Conservation (phyloP, 2,329 filamentous ascomycete species). For the Elsinoe batatas region DNA sequence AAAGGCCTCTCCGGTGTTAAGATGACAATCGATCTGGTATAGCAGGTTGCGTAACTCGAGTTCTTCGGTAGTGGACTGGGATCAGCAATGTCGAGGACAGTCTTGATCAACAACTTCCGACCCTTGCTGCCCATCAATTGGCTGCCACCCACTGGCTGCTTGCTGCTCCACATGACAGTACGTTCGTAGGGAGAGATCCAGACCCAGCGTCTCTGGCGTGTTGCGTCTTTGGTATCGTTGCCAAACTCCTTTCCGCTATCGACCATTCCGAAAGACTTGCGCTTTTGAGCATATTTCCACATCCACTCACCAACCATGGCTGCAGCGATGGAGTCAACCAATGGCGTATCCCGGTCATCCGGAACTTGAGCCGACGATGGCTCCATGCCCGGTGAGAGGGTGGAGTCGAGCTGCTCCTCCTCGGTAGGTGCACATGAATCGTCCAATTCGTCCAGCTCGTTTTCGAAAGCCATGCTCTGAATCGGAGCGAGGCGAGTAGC, state of each 20-base stretch:
- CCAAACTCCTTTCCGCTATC: conserved; percentile 46
- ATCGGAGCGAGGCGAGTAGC: conserved; percentile 17
- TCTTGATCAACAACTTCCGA: conserved; percentile 87
- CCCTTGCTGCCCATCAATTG: conserved; percentile 90
- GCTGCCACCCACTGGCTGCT: conserved; percentile 80
- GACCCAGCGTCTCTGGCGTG: conserved; percentile 89
- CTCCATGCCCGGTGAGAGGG: not conserved
- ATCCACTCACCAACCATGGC: conserved; percentile 99
- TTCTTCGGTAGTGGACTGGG: conserved; percentile 77
- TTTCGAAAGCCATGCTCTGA: conserved; percentile 2
- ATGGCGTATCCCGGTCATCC: conserved; percentile 41
- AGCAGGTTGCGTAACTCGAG: conserved; percentile 39
- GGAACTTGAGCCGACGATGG: not conserved
- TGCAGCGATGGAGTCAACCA: conserved; percentile 93
- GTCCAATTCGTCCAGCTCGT: not conserved
- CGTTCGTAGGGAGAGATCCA: conserved; percentile 96
- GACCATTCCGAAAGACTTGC: conserved; percentile 77
- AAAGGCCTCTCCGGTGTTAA: conserved; percentile 85
- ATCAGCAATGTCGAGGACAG: conserved; percentile 92
- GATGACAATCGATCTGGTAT: conserved; percentile 91
- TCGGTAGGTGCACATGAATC: not conserved
- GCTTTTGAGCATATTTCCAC: conserved; percentile 79
- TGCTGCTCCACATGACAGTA: conserved; percentile 95
- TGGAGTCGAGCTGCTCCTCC: not conserved
- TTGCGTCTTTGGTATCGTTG: conserved; percentile 60